phyloP scores from a whole-genome alignment of 345 rosid species.

The Cardamine resedifolia region DNA sequence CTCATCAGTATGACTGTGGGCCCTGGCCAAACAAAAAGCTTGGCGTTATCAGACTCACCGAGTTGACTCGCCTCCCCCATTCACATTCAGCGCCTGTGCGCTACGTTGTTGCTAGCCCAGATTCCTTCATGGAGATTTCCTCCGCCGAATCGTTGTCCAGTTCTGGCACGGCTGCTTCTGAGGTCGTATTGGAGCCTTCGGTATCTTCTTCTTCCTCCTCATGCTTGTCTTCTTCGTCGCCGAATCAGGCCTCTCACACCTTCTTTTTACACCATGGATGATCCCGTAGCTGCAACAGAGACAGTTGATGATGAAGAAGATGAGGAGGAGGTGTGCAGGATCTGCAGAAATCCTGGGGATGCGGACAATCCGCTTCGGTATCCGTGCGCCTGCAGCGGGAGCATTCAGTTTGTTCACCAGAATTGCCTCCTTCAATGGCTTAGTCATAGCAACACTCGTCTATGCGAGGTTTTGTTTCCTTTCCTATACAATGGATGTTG shows the following conservation, averaged over 20 bases:
- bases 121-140: conserved; percentile 45
- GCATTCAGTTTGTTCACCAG: conserved; percentile 97
- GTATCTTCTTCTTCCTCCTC: conserved; percentile 30
- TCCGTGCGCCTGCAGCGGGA: conserved; percentile 99
- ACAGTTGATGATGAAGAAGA: conserved; percentile 73
- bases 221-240: no score
- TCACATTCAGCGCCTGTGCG: no score
- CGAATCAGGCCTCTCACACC: conserved; percentile 30
- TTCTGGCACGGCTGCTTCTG: conserved; percentile 33
- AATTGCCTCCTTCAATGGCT: conserved; percentile 99
- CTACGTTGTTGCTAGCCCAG: background rate
- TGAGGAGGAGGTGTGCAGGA: conserved; percentile 97
- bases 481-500: background rate
- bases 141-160: conserved; percentile 36
- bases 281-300: conserved; percentile 19
- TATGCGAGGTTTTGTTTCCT: conserved; percentile 77
- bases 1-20: background rate
- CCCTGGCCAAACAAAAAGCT: background rate
- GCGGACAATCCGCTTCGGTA: conserved; percentile 84
- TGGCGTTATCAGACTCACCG: no score
- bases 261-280: no score
- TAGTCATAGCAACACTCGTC: conserved; percentile 97
- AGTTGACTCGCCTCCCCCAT: no score
- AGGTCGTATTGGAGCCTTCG: conserved; percentile 29
- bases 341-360: conserved; percentile 97